These are phyloP conservation scores for Suillus occidentalis DNA, from an alignment of 768 basidiomycete genomes.

Conservation along the genomic window DNA sequence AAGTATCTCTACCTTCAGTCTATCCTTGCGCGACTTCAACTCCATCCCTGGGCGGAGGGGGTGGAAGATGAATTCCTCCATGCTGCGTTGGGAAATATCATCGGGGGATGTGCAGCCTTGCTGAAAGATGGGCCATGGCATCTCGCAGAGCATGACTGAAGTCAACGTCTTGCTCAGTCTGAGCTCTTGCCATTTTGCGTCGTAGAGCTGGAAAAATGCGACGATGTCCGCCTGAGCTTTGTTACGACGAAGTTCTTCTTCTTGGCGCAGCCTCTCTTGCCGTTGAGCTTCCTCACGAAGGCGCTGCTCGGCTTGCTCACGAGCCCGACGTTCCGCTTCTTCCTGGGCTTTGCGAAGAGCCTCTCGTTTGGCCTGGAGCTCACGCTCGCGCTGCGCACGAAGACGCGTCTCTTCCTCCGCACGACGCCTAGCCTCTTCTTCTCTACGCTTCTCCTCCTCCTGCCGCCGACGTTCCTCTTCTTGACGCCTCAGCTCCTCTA, in stretches of 20 bases:
- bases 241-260: conserved; percentile 14
- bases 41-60: too few species aligned
- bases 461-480: conserved; percentile 11
- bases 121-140: conserved; percentile 49
- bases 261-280: conserved; percentile 6
- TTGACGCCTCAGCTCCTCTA: conserved; percentile 16
- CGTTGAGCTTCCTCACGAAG: conserved; percentile 11
- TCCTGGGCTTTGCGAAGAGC: conserved; percentile 11
- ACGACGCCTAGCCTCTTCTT: neutral
- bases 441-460: conserved; percentile 18
- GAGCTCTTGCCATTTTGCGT: conserved; percentile 39
- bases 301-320: conserved; percentile 14
- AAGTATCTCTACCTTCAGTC: conserved; percentile 45
- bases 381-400: conserved; percentile 25
- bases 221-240: conserved; percentile 10
- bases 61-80: too few species aligned
- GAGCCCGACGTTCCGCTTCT: conserved; percentile 22
- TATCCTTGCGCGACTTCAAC: conserved; percentile 37
- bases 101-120: conserved; percentile 17
- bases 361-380: conserved; percentile 17
- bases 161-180: conserved; percentile 22
- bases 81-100: too few species aligned
- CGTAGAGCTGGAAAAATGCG: conserved; percentile 27
- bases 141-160: conserved; percentile 27
- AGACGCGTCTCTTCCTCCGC: conserved; percentile 19